phyloP scores from a whole-genome alignment of 352 stramenopile genomes.

The Pythium rhizo-oryzae region DNA sequence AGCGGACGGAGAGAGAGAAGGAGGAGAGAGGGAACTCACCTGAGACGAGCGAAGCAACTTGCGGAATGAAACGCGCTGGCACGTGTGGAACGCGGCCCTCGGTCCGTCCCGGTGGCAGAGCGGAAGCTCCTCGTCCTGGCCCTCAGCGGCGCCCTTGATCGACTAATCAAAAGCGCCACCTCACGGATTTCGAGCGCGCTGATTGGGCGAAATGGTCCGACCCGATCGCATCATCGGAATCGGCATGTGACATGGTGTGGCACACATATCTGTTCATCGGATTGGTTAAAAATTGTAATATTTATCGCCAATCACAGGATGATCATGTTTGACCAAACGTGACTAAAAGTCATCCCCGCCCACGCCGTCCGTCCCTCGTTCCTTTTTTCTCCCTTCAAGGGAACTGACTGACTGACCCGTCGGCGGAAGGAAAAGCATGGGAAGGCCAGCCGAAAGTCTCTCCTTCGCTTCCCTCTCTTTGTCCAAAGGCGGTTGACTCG shows the following conservation, averaged over 20 bases:
- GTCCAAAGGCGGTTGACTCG: background rate
- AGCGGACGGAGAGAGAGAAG: background rate
- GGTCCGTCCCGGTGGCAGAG: constrained; percentile 1
- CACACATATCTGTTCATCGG: too few species aligned
- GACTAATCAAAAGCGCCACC: constrained; percentile 16
- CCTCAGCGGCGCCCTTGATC: background rate
- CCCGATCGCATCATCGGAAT: constrained; percentile 18
- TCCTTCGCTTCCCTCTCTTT: constrained; percentile 3
- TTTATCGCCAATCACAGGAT: constrained; percentile 5
- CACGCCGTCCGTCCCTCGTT: constrained; percentile 2
- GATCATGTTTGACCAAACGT: constrained; percentile 2
- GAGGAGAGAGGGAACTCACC: background rate
- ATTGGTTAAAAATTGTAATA: background rate
- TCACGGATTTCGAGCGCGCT: background rate
- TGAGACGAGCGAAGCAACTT: constrained; percentile 12
- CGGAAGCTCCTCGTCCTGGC: background rate
- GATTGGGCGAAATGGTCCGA: constrained; percentile 17
- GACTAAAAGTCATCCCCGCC: constrained; percentile 1
- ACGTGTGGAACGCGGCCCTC: background rate
- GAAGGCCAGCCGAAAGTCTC: background rate
- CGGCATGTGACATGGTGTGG: background rate
- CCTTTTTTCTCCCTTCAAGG: constrained; percentile 13
- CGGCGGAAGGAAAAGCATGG: background rate
- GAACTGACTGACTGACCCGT: constrained; percentile 7
- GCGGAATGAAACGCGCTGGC: constrained; percentile 14